These are phyloP conservation scores for Naganishia cerealis DNA, from an alignment of 1,284 basidiomycete genomes.

Conservation along the genomic window DNA sequence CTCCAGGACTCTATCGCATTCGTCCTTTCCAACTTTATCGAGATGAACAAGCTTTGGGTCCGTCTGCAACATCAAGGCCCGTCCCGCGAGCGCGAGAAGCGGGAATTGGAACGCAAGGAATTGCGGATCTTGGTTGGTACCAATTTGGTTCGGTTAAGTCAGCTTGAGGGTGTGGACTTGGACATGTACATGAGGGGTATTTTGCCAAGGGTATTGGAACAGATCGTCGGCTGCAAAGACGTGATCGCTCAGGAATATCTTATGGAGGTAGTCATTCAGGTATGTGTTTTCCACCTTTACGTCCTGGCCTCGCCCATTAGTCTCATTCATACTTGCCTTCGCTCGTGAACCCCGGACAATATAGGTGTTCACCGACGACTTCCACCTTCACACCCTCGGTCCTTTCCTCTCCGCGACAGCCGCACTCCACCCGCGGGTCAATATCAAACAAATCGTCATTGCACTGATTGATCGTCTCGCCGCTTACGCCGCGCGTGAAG, in stretches of 20 bases:
- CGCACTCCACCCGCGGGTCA: constrained; percentile 89
- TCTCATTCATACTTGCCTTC: not conserved
- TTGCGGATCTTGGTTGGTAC: constrained; percentile 91
- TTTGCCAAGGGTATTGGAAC: constrained; percentile 84
- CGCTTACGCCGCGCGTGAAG: constrained; percentile 86
- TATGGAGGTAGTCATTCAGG: constrained; percentile 97
- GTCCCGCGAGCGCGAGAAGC: constrained; percentile 88
- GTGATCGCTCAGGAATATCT: constrained; percentile 95
- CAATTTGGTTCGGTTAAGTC: constrained; percentile 86
- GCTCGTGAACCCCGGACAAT: not conserved
- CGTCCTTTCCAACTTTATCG: constrained; percentile 93
- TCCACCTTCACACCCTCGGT: constrained; percentile 86
- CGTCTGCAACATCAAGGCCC: constrained; percentile 93
- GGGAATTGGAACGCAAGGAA: constrained; percentile 88
- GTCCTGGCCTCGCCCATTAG: not conserved
- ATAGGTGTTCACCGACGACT: constrained; percentile 92
- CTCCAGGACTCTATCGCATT: constrained; percentile 90
- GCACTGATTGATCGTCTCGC: constrained; percentile 92
- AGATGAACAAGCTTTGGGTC: constrained; percentile 99
- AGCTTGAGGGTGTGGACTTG: constrained; percentile 89
- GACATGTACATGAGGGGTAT: constrained; percentile 81
- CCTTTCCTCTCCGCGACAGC: constrained; percentile 91
- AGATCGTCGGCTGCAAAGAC: constrained; percentile 94
- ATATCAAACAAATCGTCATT: constrained; percentile 94
- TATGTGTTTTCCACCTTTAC: constrained; percentile 47